phyloP scores from a whole-genome alignment of 768 basidiomycete genomes.

The Lanmaoa pseudosensibilis region DNA sequence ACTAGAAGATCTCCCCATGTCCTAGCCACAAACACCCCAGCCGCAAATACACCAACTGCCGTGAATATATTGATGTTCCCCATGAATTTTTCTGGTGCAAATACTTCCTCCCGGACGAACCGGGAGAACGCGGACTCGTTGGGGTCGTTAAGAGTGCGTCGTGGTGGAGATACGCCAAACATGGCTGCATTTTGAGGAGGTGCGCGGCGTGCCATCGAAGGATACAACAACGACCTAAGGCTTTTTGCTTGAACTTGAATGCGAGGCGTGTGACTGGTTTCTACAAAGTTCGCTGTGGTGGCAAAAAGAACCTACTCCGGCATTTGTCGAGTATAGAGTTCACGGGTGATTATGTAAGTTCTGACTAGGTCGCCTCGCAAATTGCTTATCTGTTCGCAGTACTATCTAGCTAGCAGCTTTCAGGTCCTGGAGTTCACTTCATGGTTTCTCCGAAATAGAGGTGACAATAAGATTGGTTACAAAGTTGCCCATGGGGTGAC shows the following conservation, averaged over 20 bases:
- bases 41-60: conserved; percentile 65
- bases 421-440: not conserved
- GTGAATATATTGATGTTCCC: conserved; percentile 74
- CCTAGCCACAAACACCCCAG: conserved; percentile 67
- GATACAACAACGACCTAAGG: not conserved
- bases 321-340: conserved; percentile 15
- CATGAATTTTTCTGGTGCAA: conserved; percentile 68
- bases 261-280: not conserved
- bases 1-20: conserved; percentile 80
- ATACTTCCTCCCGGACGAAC: conserved; percentile 59
- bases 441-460: not conserved
- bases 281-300: not conserved
- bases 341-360: not conserved
- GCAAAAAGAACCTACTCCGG: conserved; percentile 2
- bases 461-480: not conserved
- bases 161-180: conserved; percentile 46
- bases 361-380: not conserved
- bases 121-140: conserved; percentile 63
- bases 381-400: not conserved
- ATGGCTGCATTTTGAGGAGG: conserved; percentile 56
- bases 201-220: conserved; percentile 67
- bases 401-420: too few species aligned
- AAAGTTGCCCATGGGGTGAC: not conserved
- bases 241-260: conserved; percentile 2
- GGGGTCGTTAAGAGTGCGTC: conserved; percentile 48